These are phyloP conservation scores for Aureoboletus auriporus DNA, from an alignment of 768 basidiomycete genomes.

Conservation along the genomic window DNA sequence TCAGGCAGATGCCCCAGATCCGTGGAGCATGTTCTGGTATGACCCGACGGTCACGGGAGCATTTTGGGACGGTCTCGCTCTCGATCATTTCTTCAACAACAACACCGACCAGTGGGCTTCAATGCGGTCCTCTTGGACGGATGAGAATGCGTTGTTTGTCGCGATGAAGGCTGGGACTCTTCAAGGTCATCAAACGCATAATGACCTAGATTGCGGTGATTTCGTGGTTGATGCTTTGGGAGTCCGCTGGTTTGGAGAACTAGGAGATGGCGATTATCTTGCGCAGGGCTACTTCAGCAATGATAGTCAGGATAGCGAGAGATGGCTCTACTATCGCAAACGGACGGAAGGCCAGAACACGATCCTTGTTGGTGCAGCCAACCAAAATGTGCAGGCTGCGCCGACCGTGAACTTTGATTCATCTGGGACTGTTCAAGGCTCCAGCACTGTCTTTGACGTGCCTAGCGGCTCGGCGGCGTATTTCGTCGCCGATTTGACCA, in stretches of 20 bases:
- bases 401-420: constrained; percentile 54
- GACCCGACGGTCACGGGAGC: constrained; percentile 78
- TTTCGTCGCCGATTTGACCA: constrained; percentile 73
- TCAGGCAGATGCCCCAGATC: constrained; percentile 74
- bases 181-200: constrained; percentile 88
- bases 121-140: constrained; percentile 92
- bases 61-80: constrained; percentile 82
- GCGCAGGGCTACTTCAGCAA: constrained; percentile 72
- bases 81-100: constrained; percentile 82
- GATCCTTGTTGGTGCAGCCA: constrained; percentile 64
- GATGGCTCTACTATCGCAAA: constrained; percentile 96
- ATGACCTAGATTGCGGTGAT: constrained; percentile 91
- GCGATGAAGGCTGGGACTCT: constrained; percentile 85
- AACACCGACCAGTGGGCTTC: constrained; percentile 78
- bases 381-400: constrained; percentile 74
- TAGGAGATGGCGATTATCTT: constrained; percentile 85
- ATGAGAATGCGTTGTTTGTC: constrained; percentile 74
- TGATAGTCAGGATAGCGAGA: constrained; percentile 60
- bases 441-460: constrained; percentile 72
- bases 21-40: constrained; percentile 94
- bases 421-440: constrained; percentile 68
- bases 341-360: constrained; percentile 98
- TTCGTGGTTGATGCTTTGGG: constrained; percentile 95
- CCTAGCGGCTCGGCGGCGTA: constrained; percentile 71
- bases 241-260: constrained; percentile 91